These are phyloP conservation scores for Xylariaceae sp. DNA, from an alignment of 2,329 filamentous ascomycete genomes.

Conservation along the genomic window DNA sequence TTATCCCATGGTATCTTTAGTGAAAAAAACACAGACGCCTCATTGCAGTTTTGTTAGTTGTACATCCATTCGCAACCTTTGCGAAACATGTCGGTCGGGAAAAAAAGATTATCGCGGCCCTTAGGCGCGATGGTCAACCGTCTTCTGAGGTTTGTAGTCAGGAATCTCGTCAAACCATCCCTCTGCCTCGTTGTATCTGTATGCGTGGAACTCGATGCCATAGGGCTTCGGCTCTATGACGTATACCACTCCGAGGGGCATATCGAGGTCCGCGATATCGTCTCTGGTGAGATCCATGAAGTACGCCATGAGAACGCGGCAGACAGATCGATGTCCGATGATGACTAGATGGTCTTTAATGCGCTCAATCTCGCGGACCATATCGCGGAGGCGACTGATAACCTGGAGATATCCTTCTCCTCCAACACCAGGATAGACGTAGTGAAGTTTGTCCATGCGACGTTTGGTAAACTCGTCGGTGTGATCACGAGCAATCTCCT, in stretches of 20 bases:
- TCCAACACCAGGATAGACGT: constrained; percentile 92
- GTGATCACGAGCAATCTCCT: constrained; percentile 75
- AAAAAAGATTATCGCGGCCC: not conserved
- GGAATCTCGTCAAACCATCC: constrained; percentile 82
- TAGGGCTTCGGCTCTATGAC: constrained; percentile 97
- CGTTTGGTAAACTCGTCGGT: constrained; percentile 79
- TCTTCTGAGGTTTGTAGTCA: constrained; percentile 72
- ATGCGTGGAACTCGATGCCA: constrained; percentile 94
- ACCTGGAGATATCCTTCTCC: constrained; percentile 96
- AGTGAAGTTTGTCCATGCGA: constrained; percentile 82
- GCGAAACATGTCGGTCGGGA: not conserved
- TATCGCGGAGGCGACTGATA: constrained; percentile 88
- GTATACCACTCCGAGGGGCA: constrained; percentile 89
- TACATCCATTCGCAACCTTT: constrained; percentile 12
- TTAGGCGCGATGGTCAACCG: constrained; percentile 40
- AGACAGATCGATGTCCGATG: constrained; percentile 87
- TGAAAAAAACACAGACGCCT: constrained; percentile 13
- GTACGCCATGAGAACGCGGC: constrained; percentile 88
- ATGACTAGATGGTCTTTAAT: constrained; percentile 95
- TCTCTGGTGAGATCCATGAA: constrained; percentile 90
- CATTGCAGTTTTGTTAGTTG: constrained; percentile 13
- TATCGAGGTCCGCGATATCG: constrained; percentile 90
- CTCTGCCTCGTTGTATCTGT: constrained; percentile 74
- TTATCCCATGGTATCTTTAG: constrained; percentile 20
- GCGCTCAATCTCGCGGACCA: constrained; percentile 94